Evolutionary conservation across 345 rosid genomes (phyloP).

Genomic region (Eucalyptus polyanthemos): DNA sequence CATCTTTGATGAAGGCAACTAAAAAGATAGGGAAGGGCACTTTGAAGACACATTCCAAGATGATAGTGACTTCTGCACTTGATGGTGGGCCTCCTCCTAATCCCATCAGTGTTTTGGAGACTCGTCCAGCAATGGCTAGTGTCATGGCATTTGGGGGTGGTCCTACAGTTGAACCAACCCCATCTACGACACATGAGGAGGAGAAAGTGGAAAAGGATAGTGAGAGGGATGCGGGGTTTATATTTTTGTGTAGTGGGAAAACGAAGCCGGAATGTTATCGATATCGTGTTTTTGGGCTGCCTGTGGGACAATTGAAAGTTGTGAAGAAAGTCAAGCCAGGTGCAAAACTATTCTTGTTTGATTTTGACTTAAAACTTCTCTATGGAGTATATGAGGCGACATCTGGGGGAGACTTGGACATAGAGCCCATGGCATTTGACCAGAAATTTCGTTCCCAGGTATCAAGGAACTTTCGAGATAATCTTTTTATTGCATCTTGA

Average conservation of each 20-base stretch:
- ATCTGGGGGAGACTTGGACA: slow-evolving; percentile 10
- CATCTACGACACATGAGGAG: not conserved
- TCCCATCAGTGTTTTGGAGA: not conserved
- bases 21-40: not conserved
- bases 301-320: not conserved
- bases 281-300: slow-evolving; percentile 23
- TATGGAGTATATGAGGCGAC: slow-evolving; percentile 14
- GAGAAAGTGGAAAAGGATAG: not conserved
- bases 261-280: slow-evolving; percentile 12
- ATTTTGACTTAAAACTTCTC: slow-evolving; percentile 18
- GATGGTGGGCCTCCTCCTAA: not conserved
- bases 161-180: not conserved
- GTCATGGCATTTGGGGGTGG: not conserved
- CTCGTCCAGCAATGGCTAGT: not conserved
- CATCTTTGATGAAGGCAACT: not conserved
- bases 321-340: slow-evolving; percentile 8
- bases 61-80: not conserved
- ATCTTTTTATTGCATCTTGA: not conserved
- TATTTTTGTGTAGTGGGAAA: slow-evolving; percentile 13
- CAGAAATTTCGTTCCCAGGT: slow-evolving; percentile 21
- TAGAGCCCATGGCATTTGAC: slow-evolving; percentile 15
- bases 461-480: not conserved
- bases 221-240: slow-evolving; percentile 3
- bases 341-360: slow-evolving; percentile 11
- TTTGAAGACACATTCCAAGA: not conserved